Evolutionary conservation across 257 asterid genomes (phyloP).

Genomic region (Nicotiana otophora): DNA sequence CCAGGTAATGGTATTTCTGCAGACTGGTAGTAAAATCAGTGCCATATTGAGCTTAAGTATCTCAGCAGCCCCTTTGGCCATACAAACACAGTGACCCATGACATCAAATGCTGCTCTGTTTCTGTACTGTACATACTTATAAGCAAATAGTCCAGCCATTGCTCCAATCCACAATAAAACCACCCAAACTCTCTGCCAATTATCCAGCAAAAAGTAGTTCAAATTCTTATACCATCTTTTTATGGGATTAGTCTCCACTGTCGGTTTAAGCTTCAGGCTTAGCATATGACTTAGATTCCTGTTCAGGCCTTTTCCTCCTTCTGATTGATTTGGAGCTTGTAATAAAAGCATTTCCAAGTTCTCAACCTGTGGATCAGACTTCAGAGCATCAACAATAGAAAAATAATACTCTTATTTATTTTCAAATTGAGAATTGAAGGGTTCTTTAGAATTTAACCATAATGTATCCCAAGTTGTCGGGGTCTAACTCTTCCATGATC

Average conservation of each 20-base stretch:
- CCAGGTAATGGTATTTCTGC: slow-evolving; percentile 89
- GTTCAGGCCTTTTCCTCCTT: slow-evolving; percentile 43
- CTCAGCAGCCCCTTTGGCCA: slow-evolving; percentile 97
- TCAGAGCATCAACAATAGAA: background rate
- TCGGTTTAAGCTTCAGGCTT: slow-evolving; percentile 78
- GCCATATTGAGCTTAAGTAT: slow-evolving; percentile 93
- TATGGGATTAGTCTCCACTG: slow-evolving; percentile 30
- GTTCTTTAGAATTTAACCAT: slow-evolving; percentile 14
- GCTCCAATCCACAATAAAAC: slow-evolving; percentile 73
- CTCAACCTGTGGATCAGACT: slow-evolving; percentile 44
- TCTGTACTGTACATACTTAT: slow-evolving; percentile 62
- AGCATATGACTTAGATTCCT: slow-evolving; percentile 66
- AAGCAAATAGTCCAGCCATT: slow-evolving; percentile 74
- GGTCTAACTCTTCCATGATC: slow-evolving; percentile 42
- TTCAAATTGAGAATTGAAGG: background rate
- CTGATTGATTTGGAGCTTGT: slow-evolving; percentile 61
- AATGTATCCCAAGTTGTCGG: slow-evolving; percentile 28
- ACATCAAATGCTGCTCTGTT: slow-evolving; percentile 46
- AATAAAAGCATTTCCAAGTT: slow-evolving; percentile 70
- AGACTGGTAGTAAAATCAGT: slow-evolving; percentile 66
- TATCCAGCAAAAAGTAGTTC: slow-evolving; percentile 60
- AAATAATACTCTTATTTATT: background rate
- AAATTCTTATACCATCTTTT: slow-evolving; percentile 42
- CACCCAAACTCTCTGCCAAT: slow-evolving; percentile 95
- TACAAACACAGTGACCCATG: slow-evolving; percentile 80